Evolutionary conservation across 805 yeast genomes (phyloP).

Genomic region (Yueomyces sp.): DNA sequence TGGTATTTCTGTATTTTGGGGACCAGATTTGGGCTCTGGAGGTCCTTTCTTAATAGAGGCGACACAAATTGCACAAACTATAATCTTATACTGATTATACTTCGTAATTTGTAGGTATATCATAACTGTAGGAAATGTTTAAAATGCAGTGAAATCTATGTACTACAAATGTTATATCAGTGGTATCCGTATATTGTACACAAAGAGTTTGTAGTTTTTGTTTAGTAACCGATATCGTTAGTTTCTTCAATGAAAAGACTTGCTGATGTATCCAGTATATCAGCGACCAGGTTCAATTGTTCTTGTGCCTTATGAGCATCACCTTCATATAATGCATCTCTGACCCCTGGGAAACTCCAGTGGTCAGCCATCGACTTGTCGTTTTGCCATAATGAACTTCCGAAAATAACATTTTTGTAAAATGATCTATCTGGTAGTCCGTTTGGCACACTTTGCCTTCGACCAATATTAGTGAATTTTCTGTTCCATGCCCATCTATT

Average conservation of each 20-base stretch:
- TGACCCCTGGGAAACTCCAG: slow-evolving; percentile 59
- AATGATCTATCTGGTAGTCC: slow-evolving; percentile 45
- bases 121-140: too few relatives aligned
- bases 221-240: slow-evolving; percentile 2
- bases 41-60: too few relatives aligned
- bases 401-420: slow-evolving; percentile 52
- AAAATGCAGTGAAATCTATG: too few relatives aligned
- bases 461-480: slow-evolving; percentile 40
- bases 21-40: too few relatives aligned
- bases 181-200: too few relatives aligned
- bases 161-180: too few relatives aligned
- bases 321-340: slow-evolving; percentile 46
- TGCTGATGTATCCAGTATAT: slow-evolving; percentile 20
- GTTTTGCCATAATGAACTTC: slow-evolving; percentile 46
- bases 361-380: slow-evolving; percentile 28
- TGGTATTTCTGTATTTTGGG: too few relatives aligned
- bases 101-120: too few relatives aligned
- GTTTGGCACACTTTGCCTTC: slow-evolving; percentile 30
- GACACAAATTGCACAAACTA: too few relatives aligned
- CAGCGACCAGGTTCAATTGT: slow-evolving; percentile 33
- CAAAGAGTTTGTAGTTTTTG: not conserved
- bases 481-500: slow-evolving; percentile 70
- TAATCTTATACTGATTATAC: too few relatives aligned
- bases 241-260: slow-evolving; percentile 14
- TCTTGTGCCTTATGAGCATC: slow-evolving; percentile 41